These are phyloP conservation scores for Acacia concinna DNA, from an alignment of 331 rosid genomes.

Conservation along the genomic window DNA sequence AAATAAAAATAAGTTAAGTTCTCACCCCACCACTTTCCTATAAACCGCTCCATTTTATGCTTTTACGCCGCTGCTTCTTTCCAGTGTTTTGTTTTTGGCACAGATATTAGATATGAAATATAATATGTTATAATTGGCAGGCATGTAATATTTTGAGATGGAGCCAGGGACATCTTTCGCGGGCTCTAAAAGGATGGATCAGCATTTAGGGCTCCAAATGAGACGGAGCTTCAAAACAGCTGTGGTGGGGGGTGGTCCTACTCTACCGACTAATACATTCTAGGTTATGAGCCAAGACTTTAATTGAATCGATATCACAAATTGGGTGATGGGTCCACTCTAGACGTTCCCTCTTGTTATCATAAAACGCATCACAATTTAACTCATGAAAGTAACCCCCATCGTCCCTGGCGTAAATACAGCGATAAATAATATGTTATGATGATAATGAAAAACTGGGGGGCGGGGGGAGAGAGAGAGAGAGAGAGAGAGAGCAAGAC, in stretches of 20 bases:
- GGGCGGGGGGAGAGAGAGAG: too few species aligned
- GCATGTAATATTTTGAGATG: not conserved
- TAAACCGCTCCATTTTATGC: not conserved
- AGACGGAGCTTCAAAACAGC: not conserved
- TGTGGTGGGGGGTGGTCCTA: slow-evolving; percentile 19
- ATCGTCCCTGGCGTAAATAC: not conserved
- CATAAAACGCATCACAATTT: not conserved
- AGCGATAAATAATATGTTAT: not conserved
- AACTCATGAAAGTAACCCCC: slow-evolving; percentile 23
- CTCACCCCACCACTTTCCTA: not conserved
- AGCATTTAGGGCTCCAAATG: not conserved
- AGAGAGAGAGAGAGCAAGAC: not conserved
- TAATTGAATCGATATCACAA: not conserved
- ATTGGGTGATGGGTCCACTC: slow-evolving; percentile 29
- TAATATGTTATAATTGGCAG: not conserved
- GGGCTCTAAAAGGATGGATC: not conserved
- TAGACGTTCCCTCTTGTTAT: not conserved
- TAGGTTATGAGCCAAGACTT: slow-evolving; percentile 5
- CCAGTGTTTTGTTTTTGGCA: not conserved
- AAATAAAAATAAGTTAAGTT: not conserved
- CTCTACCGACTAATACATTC: not conserved
- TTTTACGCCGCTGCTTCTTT: not conserved
- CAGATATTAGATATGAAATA: not conserved
- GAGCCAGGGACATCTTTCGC: slow-evolving; percentile 16
- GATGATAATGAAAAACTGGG: slow-evolving; percentile 1